Evolutionary conservation across 768 basidiomycete genomes (phyloP).

Genomic region (Boletus rufocinnamomeus): DNA sequence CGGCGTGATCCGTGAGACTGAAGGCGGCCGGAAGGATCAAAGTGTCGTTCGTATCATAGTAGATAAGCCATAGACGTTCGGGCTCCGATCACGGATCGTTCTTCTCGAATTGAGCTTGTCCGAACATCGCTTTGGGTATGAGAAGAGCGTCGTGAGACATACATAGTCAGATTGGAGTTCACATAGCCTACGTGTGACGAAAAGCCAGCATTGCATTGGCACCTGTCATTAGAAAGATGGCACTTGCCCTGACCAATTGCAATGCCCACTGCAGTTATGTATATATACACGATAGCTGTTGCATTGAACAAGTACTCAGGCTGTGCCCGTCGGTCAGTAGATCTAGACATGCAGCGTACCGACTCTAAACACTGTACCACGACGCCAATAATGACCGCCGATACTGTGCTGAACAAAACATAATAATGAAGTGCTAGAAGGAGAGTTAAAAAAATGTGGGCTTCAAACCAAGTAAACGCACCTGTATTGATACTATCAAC

Average conservation of each 20-base stretch:
- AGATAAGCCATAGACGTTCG: not conserved
- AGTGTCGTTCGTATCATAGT: not conserved
- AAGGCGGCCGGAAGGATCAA: too few relatives aligned
- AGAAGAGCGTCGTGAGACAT: not conserved
- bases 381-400: not conserved
- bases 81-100: constrained; percentile 8
- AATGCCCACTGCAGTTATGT: not conserved
- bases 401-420: not conserved
- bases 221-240: not conserved
- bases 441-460: too few relatives aligned
- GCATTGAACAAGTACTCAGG: constrained; percentile 2
- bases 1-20: not conserved
- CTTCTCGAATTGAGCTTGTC: constrained; percentile 14
- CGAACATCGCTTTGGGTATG: not conserved
- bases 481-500: constrained; percentile 17
- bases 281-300: not conserved
- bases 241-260: constrained; percentile 8
- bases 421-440: not conserved
- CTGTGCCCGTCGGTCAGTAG: constrained; percentile 1
- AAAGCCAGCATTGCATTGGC: not conserved
- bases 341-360: too few relatives aligned
- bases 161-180: constrained; percentile 19
- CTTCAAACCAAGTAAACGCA: constrained; percentile 17
- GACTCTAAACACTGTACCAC: constrained; percentile 5
- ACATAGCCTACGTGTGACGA: constrained; percentile 7